Evolutionary conservation across 2,329 filamentous ascomycete genomes (phyloP).

Genomic region (Alternaria sp.): DNA sequence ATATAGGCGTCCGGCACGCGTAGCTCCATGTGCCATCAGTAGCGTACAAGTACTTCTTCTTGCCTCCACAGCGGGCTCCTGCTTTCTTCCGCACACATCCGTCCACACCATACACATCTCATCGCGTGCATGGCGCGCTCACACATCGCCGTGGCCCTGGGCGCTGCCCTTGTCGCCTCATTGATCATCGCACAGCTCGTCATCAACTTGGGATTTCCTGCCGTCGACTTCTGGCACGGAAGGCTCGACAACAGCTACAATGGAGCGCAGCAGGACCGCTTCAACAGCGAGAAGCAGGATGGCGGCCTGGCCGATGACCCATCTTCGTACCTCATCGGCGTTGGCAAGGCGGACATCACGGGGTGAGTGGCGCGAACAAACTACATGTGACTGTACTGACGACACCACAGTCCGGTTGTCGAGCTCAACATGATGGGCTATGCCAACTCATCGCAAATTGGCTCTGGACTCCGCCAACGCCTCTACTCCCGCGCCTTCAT

Average conservation of each 20-base stretch:
- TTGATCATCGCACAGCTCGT: constrained; percentile 49
- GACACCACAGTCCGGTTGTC: constrained; percentile 72
- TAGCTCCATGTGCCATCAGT: constrained; percentile 7
- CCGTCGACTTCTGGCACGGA: constrained; percentile 50
- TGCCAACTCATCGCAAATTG: constrained; percentile 83
- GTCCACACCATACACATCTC: constrained; percentile 20
- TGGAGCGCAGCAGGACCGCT: constrained; percentile 34
- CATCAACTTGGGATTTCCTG: constrained; percentile 45
- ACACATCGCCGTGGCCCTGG: constrained; percentile 50
- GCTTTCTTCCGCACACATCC: constrained; percentile 26
- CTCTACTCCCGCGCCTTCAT: constrained; percentile 92
- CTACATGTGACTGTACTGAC: constrained; percentile 20
- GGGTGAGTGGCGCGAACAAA: constrained; percentile 57
- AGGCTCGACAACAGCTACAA: constrained; percentile 34
- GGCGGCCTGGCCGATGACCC: constrained; percentile 46
- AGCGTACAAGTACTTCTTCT: constrained; percentile 12
- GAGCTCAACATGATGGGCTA: constrained; percentile 94
- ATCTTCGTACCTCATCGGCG: constrained; percentile 69
- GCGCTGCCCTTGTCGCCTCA: constrained; percentile 45
- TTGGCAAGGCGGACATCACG: constrained; percentile 77
- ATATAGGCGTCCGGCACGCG: not conserved
- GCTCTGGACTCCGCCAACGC: constrained; percentile 84
- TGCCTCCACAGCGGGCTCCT: constrained; percentile 9
- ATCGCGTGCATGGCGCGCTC: constrained; percentile 50
- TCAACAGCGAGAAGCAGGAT: constrained; percentile 41